phyloP scores from a whole-genome alignment of 371 early-diverging fungal genomes.

The Choanephora cucurbitarum region DNA sequence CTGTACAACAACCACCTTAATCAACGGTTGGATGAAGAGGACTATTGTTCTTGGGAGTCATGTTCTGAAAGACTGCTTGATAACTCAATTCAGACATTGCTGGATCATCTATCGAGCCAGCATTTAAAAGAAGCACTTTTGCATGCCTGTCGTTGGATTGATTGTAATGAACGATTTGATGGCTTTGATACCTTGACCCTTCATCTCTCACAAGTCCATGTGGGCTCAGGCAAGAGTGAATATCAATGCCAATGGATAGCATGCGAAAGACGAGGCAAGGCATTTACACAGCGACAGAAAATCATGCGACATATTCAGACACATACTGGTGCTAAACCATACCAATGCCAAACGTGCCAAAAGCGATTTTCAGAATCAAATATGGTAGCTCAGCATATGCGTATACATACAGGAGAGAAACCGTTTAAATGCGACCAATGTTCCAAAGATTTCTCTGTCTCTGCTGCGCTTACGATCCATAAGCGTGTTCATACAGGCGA shows the following conservation, averaged over 20 bases:
- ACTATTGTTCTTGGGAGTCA: conserved; percentile 75
- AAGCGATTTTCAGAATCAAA: conserved; percentile 76
- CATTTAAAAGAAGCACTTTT: conserved; percentile 30
- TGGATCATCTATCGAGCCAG: conserved; percentile 71
- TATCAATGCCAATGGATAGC: conserved; percentile 83
- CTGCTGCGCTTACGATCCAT: conserved; percentile 74
- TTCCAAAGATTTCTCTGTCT: conserved; percentile 72
- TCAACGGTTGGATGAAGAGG: conserved; percentile 22
- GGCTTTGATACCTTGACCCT: conserved; percentile 68
- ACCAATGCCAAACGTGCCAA: conserved; percentile 72
- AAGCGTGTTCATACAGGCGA: conserved; percentile 71
- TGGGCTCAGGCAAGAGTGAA: conserved; percentile 68
- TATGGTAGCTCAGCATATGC: conserved; percentile 66
- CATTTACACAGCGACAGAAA: conserved; percentile 78
- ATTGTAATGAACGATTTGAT: conserved; percentile 55
- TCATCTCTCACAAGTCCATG: conserved; percentile 77
- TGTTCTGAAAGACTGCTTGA: conserved; percentile 62
- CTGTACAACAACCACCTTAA: conserved; percentile 72
- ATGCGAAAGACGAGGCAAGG: conserved; percentile 70
- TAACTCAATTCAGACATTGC: conserved; percentile 42
- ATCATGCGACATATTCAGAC: conserved; percentile 87
- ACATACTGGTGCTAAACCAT: conserved; percentile 88
- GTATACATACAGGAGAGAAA: conserved; percentile 71
- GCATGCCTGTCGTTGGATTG: conserved; percentile 66
- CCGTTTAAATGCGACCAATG: conserved; percentile 83